phyloP scores from a whole-genome alignment of 345 rosid genomes.

The Populus tremula region DNA sequence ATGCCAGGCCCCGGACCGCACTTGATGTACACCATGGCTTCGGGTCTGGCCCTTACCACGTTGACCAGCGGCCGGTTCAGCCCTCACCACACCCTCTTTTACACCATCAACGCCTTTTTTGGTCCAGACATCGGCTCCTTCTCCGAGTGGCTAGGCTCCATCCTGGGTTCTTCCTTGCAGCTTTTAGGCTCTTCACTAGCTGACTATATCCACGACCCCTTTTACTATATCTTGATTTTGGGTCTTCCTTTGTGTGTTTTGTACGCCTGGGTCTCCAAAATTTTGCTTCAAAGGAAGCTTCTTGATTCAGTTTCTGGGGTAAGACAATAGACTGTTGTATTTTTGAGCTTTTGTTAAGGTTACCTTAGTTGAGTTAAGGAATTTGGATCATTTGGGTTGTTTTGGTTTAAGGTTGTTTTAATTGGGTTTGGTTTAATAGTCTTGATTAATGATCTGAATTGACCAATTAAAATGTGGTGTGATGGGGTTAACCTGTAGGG shows the following conservation, averaged over 20 bases:
- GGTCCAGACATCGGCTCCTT: constrained; percentile 77
- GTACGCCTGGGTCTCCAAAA: constrained; percentile 47
- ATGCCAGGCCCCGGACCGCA: constrained; percentile 83
- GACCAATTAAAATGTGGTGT: not conserved
- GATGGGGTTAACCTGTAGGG: not conserved
- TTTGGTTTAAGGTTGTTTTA: not conserved
- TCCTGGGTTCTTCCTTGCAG: constrained; percentile 25
- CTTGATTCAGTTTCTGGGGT: constrained; percentile 64
- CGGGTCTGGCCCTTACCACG: constrained; percentile 47
- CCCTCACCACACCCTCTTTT: constrained; percentile 56
- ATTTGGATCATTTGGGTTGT: not conserved
- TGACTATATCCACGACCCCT: constrained; percentile 53
- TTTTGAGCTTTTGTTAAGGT: not conserved
- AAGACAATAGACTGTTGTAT: constrained; percentile 3
- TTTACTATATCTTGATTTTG: constrained; percentile 49
- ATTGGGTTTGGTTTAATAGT: not conserved
- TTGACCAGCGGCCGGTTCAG: constrained; percentile 50
- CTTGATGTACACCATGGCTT: constrained; percentile 63
- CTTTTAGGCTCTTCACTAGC: constrained; percentile 34
- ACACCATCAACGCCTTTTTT: constrained; percentile 66
- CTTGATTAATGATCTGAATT: not conserved
- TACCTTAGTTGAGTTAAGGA: not conserved
- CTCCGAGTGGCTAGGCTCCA: constrained; percentile 61
- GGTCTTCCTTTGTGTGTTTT: constrained; percentile 52
- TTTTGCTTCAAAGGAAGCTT: constrained; percentile 38